Evolutionary conservation across 2,329 filamentous ascomycete genomes (phyloP).

Genomic region (Elsinoe necatrix): DNA sequence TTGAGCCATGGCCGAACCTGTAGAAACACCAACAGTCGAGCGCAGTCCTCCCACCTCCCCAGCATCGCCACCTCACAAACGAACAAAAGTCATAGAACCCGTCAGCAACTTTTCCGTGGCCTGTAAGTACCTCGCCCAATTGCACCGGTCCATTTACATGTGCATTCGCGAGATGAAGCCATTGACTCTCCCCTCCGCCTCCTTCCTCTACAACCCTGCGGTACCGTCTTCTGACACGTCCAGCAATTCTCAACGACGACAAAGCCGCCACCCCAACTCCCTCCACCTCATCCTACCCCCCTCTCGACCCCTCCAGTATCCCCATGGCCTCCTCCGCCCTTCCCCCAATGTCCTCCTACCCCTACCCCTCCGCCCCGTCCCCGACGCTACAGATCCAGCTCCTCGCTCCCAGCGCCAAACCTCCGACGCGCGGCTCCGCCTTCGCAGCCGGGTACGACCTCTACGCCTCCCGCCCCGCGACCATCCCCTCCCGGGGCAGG

Average conservation of each 20-base stretch:
- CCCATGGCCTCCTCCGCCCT: conserved; percentile 20
- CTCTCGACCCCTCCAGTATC: conserved; percentile 20
- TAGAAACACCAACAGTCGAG: conserved; percentile 25
- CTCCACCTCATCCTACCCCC: conserved; percentile 17
- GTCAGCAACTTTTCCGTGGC: conserved; percentile 31
- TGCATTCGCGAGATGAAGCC: conserved; percentile 16
- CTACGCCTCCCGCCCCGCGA: conserved; percentile 63
- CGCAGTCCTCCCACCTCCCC: conserved; percentile 52
- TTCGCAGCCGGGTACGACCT: conserved; percentile 92
- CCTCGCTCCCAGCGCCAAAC: conserved; percentile 65
- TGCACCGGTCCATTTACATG: conserved; percentile 9
- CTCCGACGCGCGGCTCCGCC: conserved; percentile 80
- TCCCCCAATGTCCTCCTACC: conserved; percentile 28
- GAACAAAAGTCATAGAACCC: conserved; percentile 57
- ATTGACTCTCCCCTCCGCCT: conserved; percentile 13
- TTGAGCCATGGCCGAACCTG: conserved; percentile 26
- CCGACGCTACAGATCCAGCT: conserved; percentile 67
- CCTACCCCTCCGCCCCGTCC: conserved; percentile 45
- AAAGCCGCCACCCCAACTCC: conserved; percentile 28
- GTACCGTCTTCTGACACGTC: conserved; percentile 11
- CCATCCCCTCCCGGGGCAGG: conserved; percentile 74
- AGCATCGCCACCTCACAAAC: conserved; percentile 69
- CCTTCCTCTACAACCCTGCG: neutral
- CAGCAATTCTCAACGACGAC: conserved; percentile 32
- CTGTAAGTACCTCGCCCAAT: conserved; percentile 22